phyloP scores from a whole-genome alignment of 495 filamentous ascomycete species.

The Astrothelium macrocarpum region DNA sequence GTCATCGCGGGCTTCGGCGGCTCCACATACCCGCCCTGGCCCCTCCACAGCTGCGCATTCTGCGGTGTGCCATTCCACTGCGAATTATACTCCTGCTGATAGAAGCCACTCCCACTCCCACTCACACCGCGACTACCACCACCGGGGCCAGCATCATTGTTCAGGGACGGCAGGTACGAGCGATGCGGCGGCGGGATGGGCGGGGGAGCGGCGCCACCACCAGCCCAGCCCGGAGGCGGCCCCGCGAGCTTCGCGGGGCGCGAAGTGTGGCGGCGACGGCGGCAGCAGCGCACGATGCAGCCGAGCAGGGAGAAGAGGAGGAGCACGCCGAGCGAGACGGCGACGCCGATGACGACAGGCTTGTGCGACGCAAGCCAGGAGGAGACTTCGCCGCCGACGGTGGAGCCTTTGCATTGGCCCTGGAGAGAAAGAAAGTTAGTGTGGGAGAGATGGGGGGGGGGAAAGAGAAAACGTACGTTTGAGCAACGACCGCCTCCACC shows the following conservation, averaged over 20 bases:
- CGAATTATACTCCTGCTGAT: slow-evolving; percentile 2
- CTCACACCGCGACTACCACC: not conserved
- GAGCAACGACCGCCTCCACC: slow-evolving; percentile 67
- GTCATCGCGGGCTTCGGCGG: not conserved
- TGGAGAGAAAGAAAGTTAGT: slow-evolving; percentile 12
- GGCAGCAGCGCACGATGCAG: slow-evolving; percentile 28
- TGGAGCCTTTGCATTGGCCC: slow-evolving; percentile 35
- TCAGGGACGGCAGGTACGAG: not conserved
- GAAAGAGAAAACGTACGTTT: slow-evolving; percentile 39
- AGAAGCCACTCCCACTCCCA: not conserved
- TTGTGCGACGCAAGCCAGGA: slow-evolving; percentile 38
- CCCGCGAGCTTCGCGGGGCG: slow-evolving; percentile 4
- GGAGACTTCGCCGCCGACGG: slow-evolving; percentile 31
- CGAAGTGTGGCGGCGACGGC: slow-evolving; percentile 9
- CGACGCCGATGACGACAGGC: slow-evolving; percentile 35
- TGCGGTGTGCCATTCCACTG: slow-evolving; percentile 3
- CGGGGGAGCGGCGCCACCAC: not conserved
- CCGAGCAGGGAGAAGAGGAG: slow-evolving; percentile 30
- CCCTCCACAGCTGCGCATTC: not conserved
- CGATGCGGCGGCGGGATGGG: not conserved
- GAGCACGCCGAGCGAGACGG: slow-evolving; percentile 31
- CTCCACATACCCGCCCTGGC: slow-evolving; percentile 1
- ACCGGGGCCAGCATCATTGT: not conserved
- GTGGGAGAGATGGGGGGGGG: not conserved
- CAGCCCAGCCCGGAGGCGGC: slow-evolving; percentile 1